Percentiles rank a stretch among this genome's conserved stretches.
These are phyloP conservation scores for Metroxylon sagu DNA, from an alignment of 176 grass and related monocot species.

Conservation along the genomic window DNA sequence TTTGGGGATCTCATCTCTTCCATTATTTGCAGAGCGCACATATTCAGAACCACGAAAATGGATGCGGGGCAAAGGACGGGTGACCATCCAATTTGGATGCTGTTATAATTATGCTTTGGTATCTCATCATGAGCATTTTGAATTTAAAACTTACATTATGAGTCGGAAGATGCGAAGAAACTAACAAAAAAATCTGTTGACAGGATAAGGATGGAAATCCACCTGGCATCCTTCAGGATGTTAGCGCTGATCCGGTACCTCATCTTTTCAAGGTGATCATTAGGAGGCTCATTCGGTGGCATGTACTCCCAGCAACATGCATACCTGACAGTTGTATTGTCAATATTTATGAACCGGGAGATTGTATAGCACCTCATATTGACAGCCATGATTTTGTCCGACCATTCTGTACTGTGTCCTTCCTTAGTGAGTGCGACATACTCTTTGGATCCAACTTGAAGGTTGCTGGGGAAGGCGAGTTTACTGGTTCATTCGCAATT, in stretches of 20 bases:
- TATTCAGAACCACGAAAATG: constrained; percentile 41
- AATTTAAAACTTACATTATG: background rate
- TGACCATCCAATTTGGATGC: constrained; percentile 56
- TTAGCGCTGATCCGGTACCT: constrained; percentile 54
- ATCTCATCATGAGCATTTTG: background rate
- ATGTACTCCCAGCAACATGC: constrained; percentile 53
- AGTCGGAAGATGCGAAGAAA: too few relatives aligned
- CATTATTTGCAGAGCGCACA: constrained; percentile 31
- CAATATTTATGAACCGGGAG: constrained; percentile 74
- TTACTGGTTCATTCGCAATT: constrained; percentile 29
- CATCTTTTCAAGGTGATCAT: constrained; percentile 34
- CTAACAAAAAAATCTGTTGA: constrained; percentile 11
- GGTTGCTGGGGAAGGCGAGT: constrained; percentile 52
- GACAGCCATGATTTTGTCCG: constrained; percentile 84
- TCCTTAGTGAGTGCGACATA: constrained; percentile 74
- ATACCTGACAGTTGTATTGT: constrained; percentile 84
- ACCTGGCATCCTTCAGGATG: constrained; percentile 63
- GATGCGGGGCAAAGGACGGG: constrained; percentile 43
- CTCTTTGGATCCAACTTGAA: constrained; percentile 53
- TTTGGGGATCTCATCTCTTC: background rate
- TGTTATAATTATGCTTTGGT: constrained; percentile 42
- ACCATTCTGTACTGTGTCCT: constrained; percentile 88
- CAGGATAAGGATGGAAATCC: constrained; percentile 89
- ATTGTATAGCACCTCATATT: constrained; percentile 88
- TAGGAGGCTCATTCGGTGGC: constrained; percentile 59